phyloP scores from a whole-genome alignment of 345 rosid genomes.

The Moricandia arvensis region DNA sequence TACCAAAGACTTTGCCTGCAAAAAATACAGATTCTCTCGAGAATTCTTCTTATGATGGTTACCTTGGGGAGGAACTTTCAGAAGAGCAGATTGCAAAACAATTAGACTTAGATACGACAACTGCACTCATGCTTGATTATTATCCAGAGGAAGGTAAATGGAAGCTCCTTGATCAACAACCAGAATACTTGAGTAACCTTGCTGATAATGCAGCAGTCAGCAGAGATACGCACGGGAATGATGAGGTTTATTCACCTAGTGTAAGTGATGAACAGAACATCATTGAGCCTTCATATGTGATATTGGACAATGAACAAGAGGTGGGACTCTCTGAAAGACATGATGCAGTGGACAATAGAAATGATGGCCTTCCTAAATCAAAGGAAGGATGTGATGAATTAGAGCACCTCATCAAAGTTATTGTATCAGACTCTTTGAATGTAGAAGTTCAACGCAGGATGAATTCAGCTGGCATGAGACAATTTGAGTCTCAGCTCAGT shows the following conservation, averaged over 20 bases:
- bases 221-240: conserved; percentile 31
- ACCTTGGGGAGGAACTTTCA: conserved; percentile 42
- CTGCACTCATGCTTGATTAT: conserved; percentile 80
- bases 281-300: conserved; percentile 68
- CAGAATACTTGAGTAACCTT: conserved; percentile 43
- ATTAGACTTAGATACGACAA: conserved; percentile 66
- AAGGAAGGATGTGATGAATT: conserved; percentile 45
- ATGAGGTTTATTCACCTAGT: conserved; percentile 32
- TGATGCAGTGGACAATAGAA: conserved; percentile 28
- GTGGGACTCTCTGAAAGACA: conserved; percentile 43
- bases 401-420: conserved; percentile 54
- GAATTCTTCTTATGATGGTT: conserved; percentile 43
- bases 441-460: conserved; percentile 73
- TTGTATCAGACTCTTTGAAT: conserved; percentile 62
- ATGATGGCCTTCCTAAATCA: conserved; percentile 33
- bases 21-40: conserved; percentile 36
- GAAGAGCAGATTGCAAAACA: conserved; percentile 50
- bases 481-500: conserved; percentile 53
- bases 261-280: conserved; percentile 38
- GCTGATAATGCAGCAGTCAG: conserved; percentile 32
- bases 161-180: conserved; percentile 83
- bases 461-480: conserved; percentile 55
- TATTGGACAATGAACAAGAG: conserved; percentile 55
- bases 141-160: conserved; percentile 89
- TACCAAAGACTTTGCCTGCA: conserved; percentile 43